Evolutionary conservation across 2,329 filamentous ascomycete genomes (phyloP).

Genomic region (Beauveria sp.): DNA sequence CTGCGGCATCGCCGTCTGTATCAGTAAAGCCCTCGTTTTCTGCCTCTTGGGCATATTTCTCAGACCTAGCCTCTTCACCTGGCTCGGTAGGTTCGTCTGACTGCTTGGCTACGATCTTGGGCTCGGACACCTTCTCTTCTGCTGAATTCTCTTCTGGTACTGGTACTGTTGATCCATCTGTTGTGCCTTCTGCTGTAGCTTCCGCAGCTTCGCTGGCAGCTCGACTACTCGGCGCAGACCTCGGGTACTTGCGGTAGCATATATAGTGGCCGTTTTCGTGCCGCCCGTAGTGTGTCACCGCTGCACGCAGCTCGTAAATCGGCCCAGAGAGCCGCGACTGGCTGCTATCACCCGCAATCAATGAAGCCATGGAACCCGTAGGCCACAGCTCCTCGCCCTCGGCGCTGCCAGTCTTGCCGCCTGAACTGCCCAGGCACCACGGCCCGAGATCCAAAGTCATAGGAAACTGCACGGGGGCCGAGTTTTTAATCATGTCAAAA

Average conservation of each 20-base stretch:
- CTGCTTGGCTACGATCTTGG: background rate
- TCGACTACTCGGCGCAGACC: slow-evolving; percentile 9
- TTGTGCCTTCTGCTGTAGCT: background rate
- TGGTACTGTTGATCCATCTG: background rate
- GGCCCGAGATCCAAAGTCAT: slow-evolving; percentile 63
- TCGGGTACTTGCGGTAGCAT: slow-evolving; percentile 69
- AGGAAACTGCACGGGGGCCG: slow-evolving; percentile 71
- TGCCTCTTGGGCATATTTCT: background rate
- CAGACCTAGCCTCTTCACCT: background rate
- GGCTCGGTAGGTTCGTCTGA: background rate
- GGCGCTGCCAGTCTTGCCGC: background rate
- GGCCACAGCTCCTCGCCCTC: slow-evolving; percentile 57
- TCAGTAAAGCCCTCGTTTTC: background rate
- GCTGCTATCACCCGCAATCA: slow-evolving; percentile 54
- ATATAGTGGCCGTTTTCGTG: slow-evolving; percentile 97
- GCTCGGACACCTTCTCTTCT: background rate
- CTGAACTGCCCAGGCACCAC: slow-evolving; percentile 69
- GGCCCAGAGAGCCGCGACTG: slow-evolving; percentile 47
- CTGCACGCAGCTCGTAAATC: slow-evolving; percentile 71
- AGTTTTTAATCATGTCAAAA: slow-evolving; percentile 75
- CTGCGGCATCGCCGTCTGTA: background rate
- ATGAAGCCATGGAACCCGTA: slow-evolving; percentile 59
- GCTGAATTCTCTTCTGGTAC: background rate
- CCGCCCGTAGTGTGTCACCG: slow-evolving; percentile 80
- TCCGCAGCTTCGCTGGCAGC: background rate